Percentiles rank a stretch among this genome's conserved stretches.
Evolutionary conservation across 371 early-diverging fungal species (phyloP).

Genomic region (Nosema muscidifuracis): DNA sequence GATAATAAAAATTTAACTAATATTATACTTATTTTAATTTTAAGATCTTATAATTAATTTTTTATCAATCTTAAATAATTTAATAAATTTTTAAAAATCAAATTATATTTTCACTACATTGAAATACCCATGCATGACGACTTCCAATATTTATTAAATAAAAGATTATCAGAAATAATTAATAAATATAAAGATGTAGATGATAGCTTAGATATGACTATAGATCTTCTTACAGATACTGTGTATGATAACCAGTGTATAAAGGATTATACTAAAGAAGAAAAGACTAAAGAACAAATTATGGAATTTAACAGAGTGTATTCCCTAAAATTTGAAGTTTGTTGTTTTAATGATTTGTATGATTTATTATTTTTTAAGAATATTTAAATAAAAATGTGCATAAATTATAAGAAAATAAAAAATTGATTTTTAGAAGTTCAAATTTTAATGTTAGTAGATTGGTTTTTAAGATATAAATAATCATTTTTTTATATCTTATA

Average conservation of each 20-base stretch:
- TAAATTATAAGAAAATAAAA: too few species aligned
- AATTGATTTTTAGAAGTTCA: too few species aligned
- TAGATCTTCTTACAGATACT: neutral
- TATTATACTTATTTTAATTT: too few species aligned
- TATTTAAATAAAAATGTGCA: too few species aligned
- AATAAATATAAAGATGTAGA: conserved; percentile 8
- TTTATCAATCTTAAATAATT: too few species aligned
- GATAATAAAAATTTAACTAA: too few species aligned
- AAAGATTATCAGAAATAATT: neutral
- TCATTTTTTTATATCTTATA: too few species aligned
- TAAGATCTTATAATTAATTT: too few species aligned
- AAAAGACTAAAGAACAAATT: neutral
- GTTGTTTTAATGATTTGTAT: neutral
- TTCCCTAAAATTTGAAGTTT: neutral
- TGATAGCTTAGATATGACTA: neutral
- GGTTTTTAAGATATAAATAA: too few species aligned
- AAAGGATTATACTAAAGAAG: neutral
- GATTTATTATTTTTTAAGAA: too few species aligned
- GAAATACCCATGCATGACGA: neutral
- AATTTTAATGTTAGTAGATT: too few species aligned
- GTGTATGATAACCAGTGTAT: neutral
- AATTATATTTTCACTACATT: neutral
- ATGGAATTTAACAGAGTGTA: neutral
- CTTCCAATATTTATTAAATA: neutral
- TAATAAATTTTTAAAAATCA: neutral